phyloP scores from a whole-genome alignment of 768 basidiomycete species.

The Pholiota conissans region DNA sequence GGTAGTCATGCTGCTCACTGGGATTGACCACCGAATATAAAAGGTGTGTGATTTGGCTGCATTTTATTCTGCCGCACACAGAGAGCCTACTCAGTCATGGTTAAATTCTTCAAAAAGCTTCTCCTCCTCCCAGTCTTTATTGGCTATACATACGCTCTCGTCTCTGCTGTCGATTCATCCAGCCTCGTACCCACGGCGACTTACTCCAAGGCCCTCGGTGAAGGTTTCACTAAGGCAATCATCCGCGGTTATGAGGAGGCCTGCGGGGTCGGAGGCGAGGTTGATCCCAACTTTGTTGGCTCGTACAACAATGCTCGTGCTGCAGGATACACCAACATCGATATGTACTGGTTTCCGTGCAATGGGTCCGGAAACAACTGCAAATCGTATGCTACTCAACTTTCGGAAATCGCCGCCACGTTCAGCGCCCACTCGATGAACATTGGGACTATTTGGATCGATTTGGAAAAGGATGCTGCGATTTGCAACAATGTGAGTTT shows the following conservation, averaged over 20 bases:
- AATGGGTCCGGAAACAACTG: conserved; percentile 19
- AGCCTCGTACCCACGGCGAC: conserved; percentile 14
- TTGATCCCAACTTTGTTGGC: conserved; percentile 20
- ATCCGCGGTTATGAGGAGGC: conserved; percentile 20
- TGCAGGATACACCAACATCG: conserved; percentile 18
- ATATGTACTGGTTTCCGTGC: conserved; percentile 22
- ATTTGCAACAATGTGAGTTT: conserved; percentile 17
- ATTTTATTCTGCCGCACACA: not conserved
- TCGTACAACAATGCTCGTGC: conserved; percentile 21
- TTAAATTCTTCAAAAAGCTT: conserved; percentile 8
- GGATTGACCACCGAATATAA: not conserved
- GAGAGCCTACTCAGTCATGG: conserved; percentile 3
- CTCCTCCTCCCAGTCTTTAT: conserved; percentile 11
- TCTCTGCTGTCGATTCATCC: conserved; percentile 19
- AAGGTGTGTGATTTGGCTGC: not conserved
- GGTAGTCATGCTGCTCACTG: not conserved
- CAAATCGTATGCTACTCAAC: conserved; percentile 17
- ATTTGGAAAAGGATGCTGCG: conserved; percentile 18
- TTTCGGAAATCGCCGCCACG: conserved; percentile 12
- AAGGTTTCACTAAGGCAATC: conserved; percentile 21
- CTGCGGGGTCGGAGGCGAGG: conserved; percentile 17
- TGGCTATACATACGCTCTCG: conserved; percentile 15
- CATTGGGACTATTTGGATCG: conserved; percentile 20
- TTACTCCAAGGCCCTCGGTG: conserved; percentile 12
- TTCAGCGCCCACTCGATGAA: conserved; percentile 18